Base-by-base conservation (phyloP, 306 rosid species). In the Quercus ilex region DNA sequence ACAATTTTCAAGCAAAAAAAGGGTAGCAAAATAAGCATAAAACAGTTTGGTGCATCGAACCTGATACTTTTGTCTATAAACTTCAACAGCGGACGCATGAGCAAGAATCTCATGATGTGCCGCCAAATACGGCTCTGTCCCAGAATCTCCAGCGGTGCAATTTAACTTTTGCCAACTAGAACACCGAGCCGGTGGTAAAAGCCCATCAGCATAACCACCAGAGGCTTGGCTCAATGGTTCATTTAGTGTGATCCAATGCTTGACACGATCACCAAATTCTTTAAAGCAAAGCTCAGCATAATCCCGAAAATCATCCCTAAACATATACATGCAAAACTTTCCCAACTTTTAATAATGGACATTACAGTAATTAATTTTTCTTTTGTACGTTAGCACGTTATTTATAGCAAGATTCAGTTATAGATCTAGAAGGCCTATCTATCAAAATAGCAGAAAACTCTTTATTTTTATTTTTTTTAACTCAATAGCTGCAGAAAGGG, bases 61-160 rank as follows among this genome's bases (percentile, higher is more conserved):
- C 91, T 87, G 88, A 52, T 84, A 89, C 9, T 89, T 86, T 7
- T 68, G 14, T 74, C 58, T 87, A 46, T 87, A 89, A 17, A 84
- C 52, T 11, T 83, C 13, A 51, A 83, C 89, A 0, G 80, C 85
- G 2, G 80, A 68, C 19, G 90, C 92, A 89, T 89, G 91, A 80
- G 93, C 81, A 43, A 87, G 87, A 58, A 87, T 77, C 6, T 62
- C 81, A 46, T 88, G 4, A 23, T 90, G 94, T 11, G 85, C 4
- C 17, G 75, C 89, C 19, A 88, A 0, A 56, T 88, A 88, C 2
- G 92, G 92, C 74, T 89, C 90, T 0, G 55, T 81, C 2, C 57
- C 83, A 1, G 90, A 89, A 75, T 89, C 83, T 4, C 92, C 92
- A 3, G 84, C 84, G 0, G 59, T 81, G 78, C 93, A 87, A 5